Evolutionary conservation across 805 yeast species (phyloP).

Genomic region (Candida coleopterorum): DNA sequence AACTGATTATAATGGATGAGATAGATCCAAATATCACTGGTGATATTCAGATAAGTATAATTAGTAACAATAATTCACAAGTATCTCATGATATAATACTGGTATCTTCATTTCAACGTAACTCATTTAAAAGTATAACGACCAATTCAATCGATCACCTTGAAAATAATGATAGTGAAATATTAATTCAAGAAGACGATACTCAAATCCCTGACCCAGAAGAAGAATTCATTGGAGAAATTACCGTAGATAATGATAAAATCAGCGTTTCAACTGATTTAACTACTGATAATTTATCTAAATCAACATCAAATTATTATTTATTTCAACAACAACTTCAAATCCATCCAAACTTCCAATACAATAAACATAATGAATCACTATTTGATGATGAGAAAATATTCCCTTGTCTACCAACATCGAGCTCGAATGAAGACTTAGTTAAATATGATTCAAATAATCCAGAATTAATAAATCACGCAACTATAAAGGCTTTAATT

Average conservation of each 20-base stretch:
- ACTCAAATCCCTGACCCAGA: neutral
- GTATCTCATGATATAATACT: neutral
- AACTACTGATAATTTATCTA: conserved; percentile 6
- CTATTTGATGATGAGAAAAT: conserved; percentile 32
- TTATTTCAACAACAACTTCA: conserved; percentile 8
- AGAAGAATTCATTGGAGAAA: neutral
- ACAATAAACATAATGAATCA: conserved; percentile 33
- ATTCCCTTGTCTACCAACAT: conserved; percentile 27
- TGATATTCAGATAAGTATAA: neutral
- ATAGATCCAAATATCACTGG: conserved; percentile 1
- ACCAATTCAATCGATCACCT: no score
- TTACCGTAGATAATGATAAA: neutral
- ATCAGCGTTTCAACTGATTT: neutral
- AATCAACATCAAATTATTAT: conserved; percentile 8
- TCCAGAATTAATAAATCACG: conserved; percentile 30
- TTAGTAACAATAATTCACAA: neutral
- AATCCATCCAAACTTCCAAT: conserved; percentile 20
- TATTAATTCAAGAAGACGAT: neutral
- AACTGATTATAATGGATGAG: conserved; percentile 1
- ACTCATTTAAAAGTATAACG: neutral
- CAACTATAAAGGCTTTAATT: conserved; percentile 43
- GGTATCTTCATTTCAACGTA: neutral
- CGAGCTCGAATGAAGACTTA: conserved; percentile 12
- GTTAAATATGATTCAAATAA: conserved; percentile 33
- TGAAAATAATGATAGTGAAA: no score